phyloP scores from a whole-genome alignment of 495 filamentous ascomycete genomes.

The Lasiosphaeria ovina region DNA sequence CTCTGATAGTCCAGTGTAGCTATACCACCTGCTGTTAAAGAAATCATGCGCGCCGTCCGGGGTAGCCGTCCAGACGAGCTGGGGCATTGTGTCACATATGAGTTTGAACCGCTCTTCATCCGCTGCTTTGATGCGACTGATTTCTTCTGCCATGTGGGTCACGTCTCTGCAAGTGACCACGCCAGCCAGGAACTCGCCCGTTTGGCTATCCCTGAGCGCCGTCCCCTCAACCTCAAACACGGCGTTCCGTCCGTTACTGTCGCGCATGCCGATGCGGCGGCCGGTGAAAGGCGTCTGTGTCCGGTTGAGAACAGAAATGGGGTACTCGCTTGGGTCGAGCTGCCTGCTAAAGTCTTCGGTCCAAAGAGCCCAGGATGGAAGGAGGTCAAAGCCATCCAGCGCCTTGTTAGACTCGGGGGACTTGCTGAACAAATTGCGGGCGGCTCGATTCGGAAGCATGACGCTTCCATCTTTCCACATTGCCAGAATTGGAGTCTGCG shows the following conservation, averaged over 20 bases:
- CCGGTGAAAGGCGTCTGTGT: constrained; percentile 54
- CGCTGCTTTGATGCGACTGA: constrained; percentile 58
- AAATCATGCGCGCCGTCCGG: constrained; percentile 62
- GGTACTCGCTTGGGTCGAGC: constrained; percentile 56
- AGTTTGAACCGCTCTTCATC: constrained; percentile 65
- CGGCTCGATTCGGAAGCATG: constrained; percentile 62
- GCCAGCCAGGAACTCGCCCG: constrained; percentile 65
- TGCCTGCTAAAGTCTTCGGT: constrained; percentile 60
- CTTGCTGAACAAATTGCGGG: constrained; percentile 49
- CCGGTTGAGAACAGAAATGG: constrained; percentile 55
- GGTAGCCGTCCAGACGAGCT: constrained; percentile 64
- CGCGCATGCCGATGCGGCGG: constrained; percentile 58
- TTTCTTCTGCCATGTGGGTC: constrained; percentile 55
- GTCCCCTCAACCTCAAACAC: constrained; percentile 61
- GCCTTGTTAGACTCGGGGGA: constrained; percentile 39
- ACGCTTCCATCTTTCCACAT: constrained; percentile 72
- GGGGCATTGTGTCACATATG: constrained; percentile 70
- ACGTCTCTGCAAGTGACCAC: constrained; percentile 64
- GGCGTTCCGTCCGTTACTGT: constrained; percentile 42
- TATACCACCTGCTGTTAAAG: constrained; percentile 67
- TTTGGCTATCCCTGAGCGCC: constrained; percentile 53
- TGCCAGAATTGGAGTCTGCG: constrained; percentile 63
- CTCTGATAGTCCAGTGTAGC: constrained; percentile 62
- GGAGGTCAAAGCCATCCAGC: constrained; percentile 51
- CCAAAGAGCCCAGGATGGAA: constrained; percentile 55